Evolutionary conservation across 305 asterid species (phyloP).

Genomic region (Solanum hybrid): DNA sequence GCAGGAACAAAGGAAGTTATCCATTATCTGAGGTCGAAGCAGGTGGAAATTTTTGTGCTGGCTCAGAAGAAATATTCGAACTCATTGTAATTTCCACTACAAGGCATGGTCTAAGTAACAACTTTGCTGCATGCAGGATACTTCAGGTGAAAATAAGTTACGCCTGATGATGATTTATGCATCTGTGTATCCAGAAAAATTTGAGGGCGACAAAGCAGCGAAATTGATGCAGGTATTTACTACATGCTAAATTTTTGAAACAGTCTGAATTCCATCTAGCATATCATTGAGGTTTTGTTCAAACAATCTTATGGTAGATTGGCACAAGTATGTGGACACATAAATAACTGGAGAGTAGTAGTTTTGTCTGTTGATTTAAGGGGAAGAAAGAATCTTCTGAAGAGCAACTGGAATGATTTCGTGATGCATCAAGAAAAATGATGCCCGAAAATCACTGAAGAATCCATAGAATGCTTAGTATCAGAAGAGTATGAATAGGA

Average conservation of each 20-base stretch:
- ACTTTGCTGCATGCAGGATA: conserved; percentile 36
- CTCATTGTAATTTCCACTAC: not conserved
- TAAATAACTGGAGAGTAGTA: not conserved
- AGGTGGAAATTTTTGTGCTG: conserved; percentile 32
- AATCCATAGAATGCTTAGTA: not conserved
- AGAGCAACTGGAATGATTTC: not conserved
- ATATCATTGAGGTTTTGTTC: not conserved
- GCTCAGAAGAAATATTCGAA: not conserved
- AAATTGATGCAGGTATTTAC: conserved; percentile 89
- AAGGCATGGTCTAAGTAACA: conserved; percentile 3
- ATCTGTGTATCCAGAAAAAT: conserved; percentile 81
- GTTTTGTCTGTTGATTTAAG: not conserved
- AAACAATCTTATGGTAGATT: not conserved
- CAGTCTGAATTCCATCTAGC: not conserved
- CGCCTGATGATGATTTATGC: conserved; percentile 90
- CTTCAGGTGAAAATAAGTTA: conserved; percentile 53
- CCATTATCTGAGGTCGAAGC: conserved; percentile 51
- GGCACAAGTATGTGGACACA: not conserved
- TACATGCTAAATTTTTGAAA: not conserved
- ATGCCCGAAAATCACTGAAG: not conserved
- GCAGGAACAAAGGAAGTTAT: conserved; percentile 96
- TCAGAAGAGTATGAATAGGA: not conserved
- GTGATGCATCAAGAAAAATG: not conserved
- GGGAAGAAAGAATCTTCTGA: not conserved
- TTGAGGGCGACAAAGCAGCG: conserved; percentile 83